phyloP scores from a whole-genome alignment of 352 stramenopile species.

The Globisporangium nodosum region DNA sequence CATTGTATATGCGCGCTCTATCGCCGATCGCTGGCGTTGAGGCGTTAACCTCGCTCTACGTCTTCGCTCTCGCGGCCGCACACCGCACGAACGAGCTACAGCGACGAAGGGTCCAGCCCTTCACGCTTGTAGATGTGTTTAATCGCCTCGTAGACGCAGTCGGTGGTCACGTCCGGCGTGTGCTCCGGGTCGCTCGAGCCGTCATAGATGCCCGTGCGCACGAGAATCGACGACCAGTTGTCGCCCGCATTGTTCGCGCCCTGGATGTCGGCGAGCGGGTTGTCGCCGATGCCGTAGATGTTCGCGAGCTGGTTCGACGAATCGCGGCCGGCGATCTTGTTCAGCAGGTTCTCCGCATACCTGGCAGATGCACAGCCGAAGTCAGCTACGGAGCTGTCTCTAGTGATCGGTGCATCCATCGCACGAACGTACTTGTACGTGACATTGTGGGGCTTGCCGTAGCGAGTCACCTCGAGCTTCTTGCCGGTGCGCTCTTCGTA shows the following conservation, averaged over 20 bases:
- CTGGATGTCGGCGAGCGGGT: slow-evolving; percentile 82
- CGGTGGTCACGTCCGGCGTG: slow-evolving; percentile 49
- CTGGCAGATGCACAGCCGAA: slow-evolving; percentile 15
- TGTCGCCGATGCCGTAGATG: slow-evolving; percentile 89
- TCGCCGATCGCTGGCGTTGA: not conserved
- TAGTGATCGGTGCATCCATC: not conserved
- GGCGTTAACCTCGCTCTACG: slow-evolving; percentile 1
- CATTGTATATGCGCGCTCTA: not conserved
- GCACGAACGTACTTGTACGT: slow-evolving; percentile 67
- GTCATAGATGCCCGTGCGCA: slow-evolving; percentile 84
- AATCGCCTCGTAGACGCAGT: slow-evolving; percentile 71
- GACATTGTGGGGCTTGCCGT: slow-evolving; percentile 80
- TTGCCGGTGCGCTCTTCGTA: slow-evolving; percentile 66
- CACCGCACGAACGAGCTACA: slow-evolving; percentile 12
- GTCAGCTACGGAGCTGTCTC: not conserved
- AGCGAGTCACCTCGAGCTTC: slow-evolving; percentile 65
- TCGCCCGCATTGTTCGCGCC: slow-evolving; percentile 81
- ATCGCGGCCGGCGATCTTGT: slow-evolving; percentile 37
- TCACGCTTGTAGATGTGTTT: slow-evolving; percentile 68
- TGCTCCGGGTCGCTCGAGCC: slow-evolving; percentile 57
- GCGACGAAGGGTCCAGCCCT: slow-evolving; percentile 31
- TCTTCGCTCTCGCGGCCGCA: not conserved
- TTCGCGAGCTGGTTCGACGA: slow-evolving; percentile 32
- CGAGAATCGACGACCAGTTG: slow-evolving; percentile 81
- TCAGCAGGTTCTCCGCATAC: slow-evolving; percentile 63